A percentile compares a stretch with the other conserved stretches of the same genome.
Conservation (phyloP, 768 basidiomycete species). For the Favolaschia claudopus region DNA sequence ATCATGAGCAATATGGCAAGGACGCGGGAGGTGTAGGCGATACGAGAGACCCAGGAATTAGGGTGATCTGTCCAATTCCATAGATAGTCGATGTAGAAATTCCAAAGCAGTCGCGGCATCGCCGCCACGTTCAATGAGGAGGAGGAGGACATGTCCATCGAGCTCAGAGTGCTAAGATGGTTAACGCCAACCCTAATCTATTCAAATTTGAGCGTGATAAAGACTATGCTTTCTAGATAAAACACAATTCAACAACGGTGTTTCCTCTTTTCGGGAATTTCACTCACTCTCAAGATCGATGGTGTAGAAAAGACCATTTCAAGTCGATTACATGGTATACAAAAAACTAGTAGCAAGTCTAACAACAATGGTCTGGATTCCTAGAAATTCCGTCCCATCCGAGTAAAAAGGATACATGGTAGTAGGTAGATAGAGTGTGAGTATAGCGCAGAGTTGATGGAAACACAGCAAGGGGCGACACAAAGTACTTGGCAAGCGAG, state of each 20-base stretch:
- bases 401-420: constrained; percentile 18
- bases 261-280: too few relatives aligned
- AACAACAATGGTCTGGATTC: background rate
- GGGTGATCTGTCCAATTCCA: constrained; percentile 62
- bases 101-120: constrained; percentile 59
- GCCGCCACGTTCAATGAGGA: constrained; percentile 38
- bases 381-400: constrained; percentile 13
- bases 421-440: constrained; percentile 16
- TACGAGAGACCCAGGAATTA: constrained; percentile 71
- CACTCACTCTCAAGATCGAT: too few relatives aligned
- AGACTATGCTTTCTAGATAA: too few relatives aligned
- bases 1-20: constrained; percentile 71
- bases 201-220: too few relatives aligned
- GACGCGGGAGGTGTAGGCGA: constrained; percentile 69
- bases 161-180: too few relatives aligned
- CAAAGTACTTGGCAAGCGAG: background rate
- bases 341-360: background rate
- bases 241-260: too few relatives aligned
- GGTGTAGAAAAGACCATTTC: background rate
- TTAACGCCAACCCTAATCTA: too few relatives aligned
- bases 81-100: constrained; percentile 65
- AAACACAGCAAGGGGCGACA: constrained; percentile 11
- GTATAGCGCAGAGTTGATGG: too few relatives aligned
- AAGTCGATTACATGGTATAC: background rate
- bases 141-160: constrained; percentile 34